Base-by-base conservation (phyloP, 208 protist genomes). In the Crithidia brevicula region DNA sequence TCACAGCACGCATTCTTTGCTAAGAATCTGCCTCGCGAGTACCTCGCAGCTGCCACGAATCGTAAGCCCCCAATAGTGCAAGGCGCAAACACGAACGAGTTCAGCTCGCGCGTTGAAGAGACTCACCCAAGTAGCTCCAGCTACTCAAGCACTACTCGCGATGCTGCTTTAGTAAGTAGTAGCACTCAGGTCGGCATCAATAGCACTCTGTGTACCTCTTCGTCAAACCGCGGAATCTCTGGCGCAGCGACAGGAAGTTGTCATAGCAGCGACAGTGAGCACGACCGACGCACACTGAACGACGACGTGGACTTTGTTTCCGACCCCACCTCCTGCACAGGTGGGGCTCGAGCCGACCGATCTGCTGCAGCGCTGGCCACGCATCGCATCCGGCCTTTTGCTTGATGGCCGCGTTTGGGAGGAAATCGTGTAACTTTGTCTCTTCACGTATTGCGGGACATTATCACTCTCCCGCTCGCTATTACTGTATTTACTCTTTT, bases 1-100 rank as follows among this genome's bases (percentile, higher is more conserved):
- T 74, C 83, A 7, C 68, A 81, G 30, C 90, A 95, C 65, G 65
- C 67, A 15, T 95, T 93, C 68, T 83, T 91, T 45, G 66, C 52
- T 25, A 72, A 78, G 23, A 78, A 91, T 42, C 47, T 87, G 31
- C 82, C 83, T 10, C 47, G 54, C 5, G 81, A 82, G 46, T 80
- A 74, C 53, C 72, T 93, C 33, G 31, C 74, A n/a, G 52, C 79
- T 11, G 60, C 80, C 40, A 71, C 74, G 36, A 75, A 71, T 42
- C 84, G 74, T 49, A 85, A 61, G 56, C 50, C 77, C 11, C 59
- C 72, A 9, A 46, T 78, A 15, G 73, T 80, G 1, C 61, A 86
- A 34, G 74, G 67, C 0, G 79, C 79, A 15, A 86, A 79, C 57
- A 72, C 80, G 47, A 77, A 79, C 16, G 87, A 90, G 58, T 92